phyloP scores from a whole-genome alignment of 2,329 filamentous ascomycete genomes.

The Myriangium duriaei region DNA sequence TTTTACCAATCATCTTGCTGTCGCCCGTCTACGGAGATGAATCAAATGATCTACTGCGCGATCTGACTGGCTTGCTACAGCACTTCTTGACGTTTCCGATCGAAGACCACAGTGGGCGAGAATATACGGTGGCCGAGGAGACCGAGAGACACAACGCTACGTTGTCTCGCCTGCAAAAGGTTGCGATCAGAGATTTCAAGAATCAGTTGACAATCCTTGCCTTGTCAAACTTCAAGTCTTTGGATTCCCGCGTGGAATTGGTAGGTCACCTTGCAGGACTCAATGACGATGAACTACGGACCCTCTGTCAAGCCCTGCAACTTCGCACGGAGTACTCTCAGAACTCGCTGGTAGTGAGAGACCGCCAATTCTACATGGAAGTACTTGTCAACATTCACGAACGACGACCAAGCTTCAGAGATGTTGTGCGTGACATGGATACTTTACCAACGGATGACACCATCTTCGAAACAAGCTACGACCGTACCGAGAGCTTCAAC shows the following conservation, averaged over 20 bases:
- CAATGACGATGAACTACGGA: slow-evolving; percentile 58
- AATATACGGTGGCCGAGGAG: slow-evolving; percentile 58
- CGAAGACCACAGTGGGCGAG: slow-evolving; percentile 76
- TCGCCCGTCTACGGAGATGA: slow-evolving; percentile 68
- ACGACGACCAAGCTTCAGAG: slow-evolving; percentile 68
- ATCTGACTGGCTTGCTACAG: slow-evolving; percentile 65
- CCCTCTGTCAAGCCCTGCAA: slow-evolving; percentile 59
- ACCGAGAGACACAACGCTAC: slow-evolving; percentile 68
- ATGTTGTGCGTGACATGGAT: slow-evolving; percentile 55
- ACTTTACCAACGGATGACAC: slow-evolving; percentile 73
- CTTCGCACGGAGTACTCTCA: slow-evolving; percentile 73
- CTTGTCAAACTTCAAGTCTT: slow-evolving; percentile 80
- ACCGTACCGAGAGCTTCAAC: slow-evolving; percentile 77
- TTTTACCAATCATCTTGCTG: slow-evolving; percentile 62
- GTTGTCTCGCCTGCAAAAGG: slow-evolving; percentile 68
- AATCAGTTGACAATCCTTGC: slow-evolving; percentile 84
- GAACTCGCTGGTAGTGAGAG: slow-evolving; percentile 48
- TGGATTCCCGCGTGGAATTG: slow-evolving; percentile 69
- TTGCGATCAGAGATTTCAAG: slow-evolving; percentile 69
- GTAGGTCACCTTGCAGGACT: slow-evolving; percentile 61
- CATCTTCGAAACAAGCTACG: slow-evolving; percentile 66
- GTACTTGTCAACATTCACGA: slow-evolving; percentile 64
- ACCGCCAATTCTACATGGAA: slow-evolving; percentile 56
- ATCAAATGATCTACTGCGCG: slow-evolving; percentile 63
- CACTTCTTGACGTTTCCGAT: slow-evolving; percentile 86